Evolutionary conservation across 164 flowering plant species (phyloP).

Genomic region (Magnolia kwangsiensis): DNA sequence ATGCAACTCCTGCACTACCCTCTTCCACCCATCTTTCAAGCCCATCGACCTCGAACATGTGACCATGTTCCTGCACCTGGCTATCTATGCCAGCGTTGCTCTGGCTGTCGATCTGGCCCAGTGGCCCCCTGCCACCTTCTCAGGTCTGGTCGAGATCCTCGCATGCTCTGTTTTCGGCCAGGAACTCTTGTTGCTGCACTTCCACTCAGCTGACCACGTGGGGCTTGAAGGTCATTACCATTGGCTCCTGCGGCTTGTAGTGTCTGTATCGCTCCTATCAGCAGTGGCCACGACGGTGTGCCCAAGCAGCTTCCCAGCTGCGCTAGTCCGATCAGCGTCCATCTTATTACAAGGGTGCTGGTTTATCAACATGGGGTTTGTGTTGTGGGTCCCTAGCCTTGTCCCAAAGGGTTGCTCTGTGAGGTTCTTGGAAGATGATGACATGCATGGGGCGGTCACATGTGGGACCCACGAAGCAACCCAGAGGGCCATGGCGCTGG

Average conservation of each 20-base stretch:
- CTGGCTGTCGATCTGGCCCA: conserved; percentile 41
- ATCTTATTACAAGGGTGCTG: conserved; percentile 71
- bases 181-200: conserved; percentile 64
- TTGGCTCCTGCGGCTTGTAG: conserved; percentile 71
- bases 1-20: conserved; percentile 54
- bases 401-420: conserved; percentile 51
- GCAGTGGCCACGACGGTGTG: conserved; percentile 33
- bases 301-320: conserved; percentile 40
- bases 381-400: conserved; percentile 56
- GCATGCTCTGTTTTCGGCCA: conserved; percentile 66
- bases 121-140: conserved; percentile 28
- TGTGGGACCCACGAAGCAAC: conserved; percentile 50
- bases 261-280: conserved; percentile 43
- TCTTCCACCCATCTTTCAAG: conserved; percentile 39
- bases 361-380: conserved; percentile 73
- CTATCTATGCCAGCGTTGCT: conserved; percentile 54
- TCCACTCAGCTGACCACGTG: conserved; percentile 73
- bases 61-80: conserved; percentile 72
- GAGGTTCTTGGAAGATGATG: conserved; percentile 16
- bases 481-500: conserved; percentile 53
- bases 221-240: conserved; percentile 90
- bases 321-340: conserved; percentile 56
- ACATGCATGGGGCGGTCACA: conserved; percentile 42
- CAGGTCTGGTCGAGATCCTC: conserved; percentile 49
- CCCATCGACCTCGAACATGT: conserved; percentile 61